Conservation (phyloP, 2,329 filamentous ascomycete genomes). For the Canariomyces notabilis region DNA sequence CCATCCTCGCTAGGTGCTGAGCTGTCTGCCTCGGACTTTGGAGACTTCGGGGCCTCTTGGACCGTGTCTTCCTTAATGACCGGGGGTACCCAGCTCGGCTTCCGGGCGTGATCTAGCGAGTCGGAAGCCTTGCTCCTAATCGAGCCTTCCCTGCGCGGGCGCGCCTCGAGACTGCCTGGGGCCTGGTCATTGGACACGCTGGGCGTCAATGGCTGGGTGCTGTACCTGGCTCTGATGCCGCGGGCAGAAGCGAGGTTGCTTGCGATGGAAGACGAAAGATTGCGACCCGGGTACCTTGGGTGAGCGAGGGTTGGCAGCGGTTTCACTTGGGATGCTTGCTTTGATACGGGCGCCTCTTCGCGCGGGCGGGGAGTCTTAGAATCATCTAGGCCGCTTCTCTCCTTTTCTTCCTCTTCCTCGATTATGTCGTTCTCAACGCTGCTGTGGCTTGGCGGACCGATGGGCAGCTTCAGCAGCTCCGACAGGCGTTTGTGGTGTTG, state of each 20-base stretch:
- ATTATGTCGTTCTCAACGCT: constrained; percentile 34
- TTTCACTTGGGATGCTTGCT: constrained; percentile 26
- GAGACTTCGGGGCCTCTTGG: constrained; percentile 16
- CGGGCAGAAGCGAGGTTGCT: constrained; percentile 82
- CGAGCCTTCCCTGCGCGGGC: constrained; percentile 46
- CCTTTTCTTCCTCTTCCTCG: constrained; percentile 36
- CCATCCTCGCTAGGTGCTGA: constrained; percentile 58
- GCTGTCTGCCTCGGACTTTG: constrained; percentile 22
- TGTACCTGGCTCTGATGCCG: constrained; percentile 64
- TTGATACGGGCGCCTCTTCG: constrained; percentile 13
- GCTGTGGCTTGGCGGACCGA: constrained; percentile 40
- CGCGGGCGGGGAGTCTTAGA: constrained; percentile 1
- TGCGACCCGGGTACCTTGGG: constrained; percentile 55
- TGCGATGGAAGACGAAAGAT: constrained; percentile 76
- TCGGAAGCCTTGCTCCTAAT: constrained; percentile 44
- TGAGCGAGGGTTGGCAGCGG: constrained; percentile 35
- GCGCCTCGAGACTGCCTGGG: constrained; percentile 61
- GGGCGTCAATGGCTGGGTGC: constrained; percentile 64
- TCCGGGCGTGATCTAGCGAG: constrained; percentile 48
- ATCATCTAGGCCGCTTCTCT: constrained; percentile 24
- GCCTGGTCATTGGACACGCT: constrained; percentile 70
- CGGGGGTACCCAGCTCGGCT: constrained; percentile 51
- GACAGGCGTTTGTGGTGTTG: constrained; percentile 82
- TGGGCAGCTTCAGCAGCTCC: constrained; percentile 69
- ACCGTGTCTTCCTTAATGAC: constrained; percentile 27